Base-by-base conservation (phyloP, 306 rosid species). In the Acacia acuminata region DNA sequence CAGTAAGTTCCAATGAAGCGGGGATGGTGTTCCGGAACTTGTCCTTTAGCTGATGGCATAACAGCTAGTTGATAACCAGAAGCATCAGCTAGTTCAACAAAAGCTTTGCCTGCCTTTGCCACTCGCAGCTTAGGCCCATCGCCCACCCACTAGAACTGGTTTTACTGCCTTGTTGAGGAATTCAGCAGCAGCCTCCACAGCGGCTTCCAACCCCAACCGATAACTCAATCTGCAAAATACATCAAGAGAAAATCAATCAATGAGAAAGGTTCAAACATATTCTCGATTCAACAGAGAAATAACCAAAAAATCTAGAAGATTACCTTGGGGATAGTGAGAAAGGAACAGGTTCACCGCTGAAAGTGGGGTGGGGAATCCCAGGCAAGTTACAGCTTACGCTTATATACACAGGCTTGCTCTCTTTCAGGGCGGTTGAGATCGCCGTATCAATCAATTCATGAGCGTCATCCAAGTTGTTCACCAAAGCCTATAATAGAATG, bases 401-500 rank as follows among this genome's bases (percentile, higher is more conserved):
- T 32, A 93, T 93, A 74, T 92, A 95, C 2, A 92, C 98, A 45
- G 99, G 99, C 82, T 95, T 95, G 92, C 96, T 95, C 73, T 95
- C 96, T 86, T 93, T 90, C 87, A 95, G 78, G 7, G 96, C 77
- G 1, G 94, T 93, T 34, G 97, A 93, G 47, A 95, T 90, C 16
- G 97, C 97, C 0, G 88, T 90, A 27, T 95, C 99, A 10, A 95
- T 93, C 91, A 77, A 43, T 77, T 94, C 94, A 73, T 95, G 98
- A 11, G 96, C 98, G 50, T 95, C 98, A 68, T 93, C 97, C 84
- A 93, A 53, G 82, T 88, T 84, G 73, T 92, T 89, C 36, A 93
- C 94, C 82, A 93, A 89, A 55, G 97, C 98, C 98, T 94, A 70
- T 93, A 48, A 77, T 58, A 76, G 73, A 14, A 75, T 27, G 55